Conservation (phyloP, 805 yeast genomes). For the Wickerhamiella qilinensis region DNA sequence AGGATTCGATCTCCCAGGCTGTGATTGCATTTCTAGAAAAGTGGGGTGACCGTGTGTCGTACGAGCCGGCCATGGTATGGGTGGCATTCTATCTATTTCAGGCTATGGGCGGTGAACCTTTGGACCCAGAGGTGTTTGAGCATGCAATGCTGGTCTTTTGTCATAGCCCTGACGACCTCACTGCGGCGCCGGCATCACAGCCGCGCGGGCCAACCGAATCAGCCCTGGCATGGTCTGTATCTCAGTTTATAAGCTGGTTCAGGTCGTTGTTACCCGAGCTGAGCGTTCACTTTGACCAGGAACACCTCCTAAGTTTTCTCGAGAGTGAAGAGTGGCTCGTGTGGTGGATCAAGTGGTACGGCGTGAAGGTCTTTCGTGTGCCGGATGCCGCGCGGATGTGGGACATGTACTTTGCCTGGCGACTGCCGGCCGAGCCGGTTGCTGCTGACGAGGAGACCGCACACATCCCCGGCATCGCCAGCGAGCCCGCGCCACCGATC, state of each 20-base stretch:
- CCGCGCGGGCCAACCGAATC: slow-evolving; percentile 20
- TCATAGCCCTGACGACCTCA: slow-evolving; percentile 23
- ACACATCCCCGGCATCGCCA: slow-evolving; percentile 1
- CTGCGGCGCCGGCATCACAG: slow-evolving; percentile 18
- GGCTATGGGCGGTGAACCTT: slow-evolving; percentile 56
- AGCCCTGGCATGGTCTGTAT: background rate
- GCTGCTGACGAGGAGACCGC: background rate
- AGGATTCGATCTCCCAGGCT: slow-evolving; percentile 24
- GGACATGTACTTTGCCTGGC: slow-evolving; percentile 75
- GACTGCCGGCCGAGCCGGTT: slow-evolving; percentile 6
- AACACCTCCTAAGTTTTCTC: slow-evolving; percentile 45
- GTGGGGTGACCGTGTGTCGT: slow-evolving; percentile 66
- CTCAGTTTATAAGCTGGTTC: slow-evolving; percentile 45
- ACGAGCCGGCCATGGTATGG: slow-evolving; percentile 77
- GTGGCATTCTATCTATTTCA: slow-evolving; percentile 76
- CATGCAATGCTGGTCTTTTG: slow-evolving; percentile 56
- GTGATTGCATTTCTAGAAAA: slow-evolving; percentile 48
- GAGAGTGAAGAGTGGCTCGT: slow-evolving; percentile 76
- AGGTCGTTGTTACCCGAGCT: slow-evolving; percentile 58
- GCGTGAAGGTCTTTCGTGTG: slow-evolving; percentile 69
- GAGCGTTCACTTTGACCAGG: slow-evolving; percentile 61
- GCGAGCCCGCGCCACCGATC: slow-evolving; percentile 9
- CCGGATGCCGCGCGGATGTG: slow-evolving; percentile 75
- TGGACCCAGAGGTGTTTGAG: slow-evolving; percentile 43
- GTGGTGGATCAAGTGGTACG: slow-evolving; percentile 91